Percentiles rank a stretch among this genome's conserved stretches.
Evolutionary conservation across 2,329 filamentous ascomycete species (phyloP).

Genomic region (Neonectria punicea): DNA sequence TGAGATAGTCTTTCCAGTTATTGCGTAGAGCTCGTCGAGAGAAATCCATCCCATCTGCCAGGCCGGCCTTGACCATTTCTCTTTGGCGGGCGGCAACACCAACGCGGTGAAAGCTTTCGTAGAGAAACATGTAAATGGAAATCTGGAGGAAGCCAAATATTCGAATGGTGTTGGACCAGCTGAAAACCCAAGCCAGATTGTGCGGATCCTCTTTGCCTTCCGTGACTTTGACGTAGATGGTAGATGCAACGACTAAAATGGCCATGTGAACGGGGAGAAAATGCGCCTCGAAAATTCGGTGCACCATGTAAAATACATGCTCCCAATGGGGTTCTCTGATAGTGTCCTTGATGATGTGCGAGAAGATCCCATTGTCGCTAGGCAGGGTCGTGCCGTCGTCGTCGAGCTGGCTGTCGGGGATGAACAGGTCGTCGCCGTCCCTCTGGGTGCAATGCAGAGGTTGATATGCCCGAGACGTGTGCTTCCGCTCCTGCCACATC

Average conservation of each 20-base stretch:
- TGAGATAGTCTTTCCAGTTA: conserved; percentile 70
- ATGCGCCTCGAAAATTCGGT: conserved; percentile 79
- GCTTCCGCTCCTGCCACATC: conserved; percentile 67
- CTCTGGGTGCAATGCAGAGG: conserved; percentile 63
- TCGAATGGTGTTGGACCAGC: conserved; percentile 68
- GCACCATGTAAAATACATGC: conserved; percentile 67
- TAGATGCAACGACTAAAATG: conserved; percentile 70
- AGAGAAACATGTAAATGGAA: conserved; percentile 71
- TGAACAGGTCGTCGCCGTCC: conserved; percentile 58
- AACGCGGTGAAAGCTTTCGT: conserved; percentile 73
- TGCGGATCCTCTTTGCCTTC: conserved; percentile 62
- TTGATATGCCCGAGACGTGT: conserved; percentile 64
- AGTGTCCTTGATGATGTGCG: conserved; percentile 63
- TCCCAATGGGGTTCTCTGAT: conserved; percentile 64
- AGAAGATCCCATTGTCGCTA: conserved; percentile 63
- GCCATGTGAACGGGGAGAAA: conserved; percentile 76
- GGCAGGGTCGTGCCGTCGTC: conserved; percentile 53
- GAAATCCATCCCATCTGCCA: conserved; percentile 74
- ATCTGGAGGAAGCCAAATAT: conserved; percentile 71
- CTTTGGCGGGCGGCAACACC: conserved; percentile 69
- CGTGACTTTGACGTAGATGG: conserved; percentile 67
- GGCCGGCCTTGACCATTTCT: conserved; percentile 73
- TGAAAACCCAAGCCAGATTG: conserved; percentile 68
- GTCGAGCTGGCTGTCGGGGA: conserved; percentile 57
- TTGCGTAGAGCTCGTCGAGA: conserved; percentile 65